phyloP scores from a whole-genome alignment of 768 basidiomycete genomes.

The Phaeotremella skinneri region DNA sequence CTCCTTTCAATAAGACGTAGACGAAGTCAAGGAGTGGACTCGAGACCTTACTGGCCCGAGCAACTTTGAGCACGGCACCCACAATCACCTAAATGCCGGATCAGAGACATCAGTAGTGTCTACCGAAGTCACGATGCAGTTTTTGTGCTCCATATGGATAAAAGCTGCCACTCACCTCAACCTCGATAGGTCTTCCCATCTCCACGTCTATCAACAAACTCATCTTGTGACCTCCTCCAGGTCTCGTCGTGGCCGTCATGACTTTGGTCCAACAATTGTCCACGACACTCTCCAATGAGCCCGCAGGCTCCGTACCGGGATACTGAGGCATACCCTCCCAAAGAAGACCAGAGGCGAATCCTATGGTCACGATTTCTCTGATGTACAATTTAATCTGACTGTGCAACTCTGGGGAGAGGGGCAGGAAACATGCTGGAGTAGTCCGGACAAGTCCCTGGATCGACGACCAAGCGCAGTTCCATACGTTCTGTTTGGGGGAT shows the following conservation, averaged over 20 bases:
- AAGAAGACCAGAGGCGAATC: constrained; percentile 38
- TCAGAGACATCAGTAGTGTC: neutral
- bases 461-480: constrained; percentile 44
- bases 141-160: too few relatives aligned
- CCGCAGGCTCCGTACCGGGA: constrained; percentile 13
- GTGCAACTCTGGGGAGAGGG: constrained; percentile 10
- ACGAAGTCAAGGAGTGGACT: constrained; percentile 31
- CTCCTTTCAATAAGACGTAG: constrained; percentile 38
- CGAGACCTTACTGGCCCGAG: constrained; percentile 19
- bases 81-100: constrained; percentile 22
- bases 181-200: constrained; percentile 39
- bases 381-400: constrained; percentile 29
- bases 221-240: constrained; percentile 33
- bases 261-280: constrained; percentile 4
- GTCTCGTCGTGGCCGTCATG: neutral
- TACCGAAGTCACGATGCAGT: neutral
- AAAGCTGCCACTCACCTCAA: constrained; percentile 37
- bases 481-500: too few relatives aligned
- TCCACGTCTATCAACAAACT: constrained; percentile 45
- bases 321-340: constrained; percentile 30
- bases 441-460: constrained; percentile 36
- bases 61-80: constrained; percentile 33
- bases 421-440: constrained; percentile 21
- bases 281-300: neutral
- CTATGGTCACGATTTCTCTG: constrained; percentile 38